A percentile compares a stretch with the other conserved stretches of the same genome.
These are phyloP conservation scores for Corylus americana DNA, from an alignment of 306 rosid genomes.

Conservation along the genomic window DNA sequence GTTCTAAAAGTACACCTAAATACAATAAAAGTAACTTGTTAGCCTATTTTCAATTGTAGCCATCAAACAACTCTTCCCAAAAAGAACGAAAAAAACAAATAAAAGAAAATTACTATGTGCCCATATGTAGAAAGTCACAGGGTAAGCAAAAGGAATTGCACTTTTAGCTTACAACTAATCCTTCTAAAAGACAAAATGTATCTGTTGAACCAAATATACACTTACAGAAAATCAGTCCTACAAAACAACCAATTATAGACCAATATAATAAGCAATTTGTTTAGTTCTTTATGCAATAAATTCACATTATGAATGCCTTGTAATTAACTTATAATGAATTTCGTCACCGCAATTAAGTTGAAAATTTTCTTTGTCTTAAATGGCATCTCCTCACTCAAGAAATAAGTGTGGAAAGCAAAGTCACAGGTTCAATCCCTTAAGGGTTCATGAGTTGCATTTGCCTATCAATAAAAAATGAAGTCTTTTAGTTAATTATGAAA, in stretches of 20 bases:
- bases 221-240: not conserved
- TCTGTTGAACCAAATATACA: not conserved
- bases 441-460: not conserved
- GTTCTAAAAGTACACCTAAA: not conserved
- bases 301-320: constrained; percentile 5
- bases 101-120: too few species aligned
- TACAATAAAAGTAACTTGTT: not conserved
- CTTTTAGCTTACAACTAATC: constrained; percentile 1
- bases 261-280: not conserved
- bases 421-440: not conserved
- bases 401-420: not conserved
- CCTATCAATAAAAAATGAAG: not conserved
- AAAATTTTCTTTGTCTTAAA: not conserved
- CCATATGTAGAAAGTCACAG: not conserved
- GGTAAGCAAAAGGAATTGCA: not conserved
- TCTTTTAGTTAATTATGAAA: not conserved
- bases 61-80: too few species aligned
- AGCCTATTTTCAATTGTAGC: not conserved
- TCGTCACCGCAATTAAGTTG: not conserved
- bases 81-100: too few species aligned
- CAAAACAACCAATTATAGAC: not conserved
- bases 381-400: not conserved
- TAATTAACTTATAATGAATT: not conserved
- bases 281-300: not conserved
- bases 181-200: not conserved